Percentiles rank a stretch among this genome's conserved stretches.
These are phyloP conservation scores for Asterochloris erici DNA, from an alignment of 139 green algal genomes.

Conservation along the genomic window DNA sequence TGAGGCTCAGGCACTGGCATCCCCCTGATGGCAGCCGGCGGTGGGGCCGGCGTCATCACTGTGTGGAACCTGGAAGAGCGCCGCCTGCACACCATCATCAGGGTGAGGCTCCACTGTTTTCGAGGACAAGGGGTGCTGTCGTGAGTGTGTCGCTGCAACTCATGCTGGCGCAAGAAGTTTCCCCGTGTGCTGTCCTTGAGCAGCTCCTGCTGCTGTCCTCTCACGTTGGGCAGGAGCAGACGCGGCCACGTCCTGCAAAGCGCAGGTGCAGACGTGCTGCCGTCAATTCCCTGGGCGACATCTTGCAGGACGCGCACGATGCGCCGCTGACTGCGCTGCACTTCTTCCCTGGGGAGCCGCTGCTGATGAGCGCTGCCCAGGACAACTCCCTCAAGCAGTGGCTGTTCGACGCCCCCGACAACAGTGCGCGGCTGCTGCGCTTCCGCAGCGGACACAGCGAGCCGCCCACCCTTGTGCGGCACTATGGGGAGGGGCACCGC, in stretches of 20 bases:
- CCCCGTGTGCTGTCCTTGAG: neutral
- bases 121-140: neutral
- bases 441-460: constrained; percentile 87
- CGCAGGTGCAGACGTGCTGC: too few species aligned
- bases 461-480: constrained; percentile 69
- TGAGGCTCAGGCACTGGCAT: constrained; percentile 43
- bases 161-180: neutral
- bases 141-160: neutral
- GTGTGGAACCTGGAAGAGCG: constrained; percentile 91
- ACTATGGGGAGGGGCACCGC: constrained; percentile 71
- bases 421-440: constrained; percentile 69
- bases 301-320: constrained; percentile 71
- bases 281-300: neutral
- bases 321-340: constrained; percentile 42
- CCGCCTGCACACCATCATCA: constrained; percentile 69
- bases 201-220: neutral
- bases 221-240: neutral
- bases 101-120: neutral
- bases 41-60: constrained; percentile 68
- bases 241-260: neutral
- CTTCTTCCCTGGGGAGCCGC: constrained; percentile 78
- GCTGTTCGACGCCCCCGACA: constrained; percentile 82
- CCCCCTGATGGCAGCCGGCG: constrained; percentile 78
- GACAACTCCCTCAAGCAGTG: constrained; percentile 98
- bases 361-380: constrained; percentile 76